Evolutionary conservation across 352 stramenopile species (phyloP), one percentile per base, ranked within the genome.

Genomic region (Globisporangium nodosum): DNA sequence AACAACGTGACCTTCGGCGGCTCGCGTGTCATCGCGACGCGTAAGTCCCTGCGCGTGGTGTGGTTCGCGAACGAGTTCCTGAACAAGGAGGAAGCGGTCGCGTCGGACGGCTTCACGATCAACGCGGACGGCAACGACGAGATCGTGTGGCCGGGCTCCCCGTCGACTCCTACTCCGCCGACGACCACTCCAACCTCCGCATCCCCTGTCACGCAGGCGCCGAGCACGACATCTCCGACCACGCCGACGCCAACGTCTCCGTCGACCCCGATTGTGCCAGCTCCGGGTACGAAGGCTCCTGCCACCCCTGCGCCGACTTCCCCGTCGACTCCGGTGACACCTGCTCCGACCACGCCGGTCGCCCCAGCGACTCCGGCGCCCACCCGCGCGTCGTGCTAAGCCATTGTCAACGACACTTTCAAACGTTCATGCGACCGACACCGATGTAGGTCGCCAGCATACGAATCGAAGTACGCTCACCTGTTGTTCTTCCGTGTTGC

Each of bases 41-140:
- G 75, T 30, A 61, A 76, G 21, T 78, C 71, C 0, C 67, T 85
- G 46, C 69, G 69, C 52, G 71, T 66, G 42, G 20, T 80, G 20
- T 81, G 71, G 74, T 77, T 84, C 35, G 71, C 69, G 54, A 84
- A 81, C 40, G 65, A 78, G 40, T 65, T 69, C 31, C 56, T 55
- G 50, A 76, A 64, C 3, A 21, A 52, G 0, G 69, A 71, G 18
- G 51, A 58, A 27, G 67, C 63, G 3, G 72, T 81, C 24, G 63
- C 72, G 0, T 77, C 70, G 15, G 73, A 81, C 27, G 70, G 68
- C 37, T 81, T 81, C 58, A 81, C 73, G n/a, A 78, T 81, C 52
- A 74, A 71, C 49, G 58, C 63, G 15, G 69, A 77, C 55, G 68
- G 68, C 0, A 59, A 61, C n/a, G 73, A 73, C 35, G 59, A 71